These are phyloP conservation scores for Kodamaea fungicola DNA, from an alignment of 1,139 yeast species.

Conservation along the genomic window DNA sequence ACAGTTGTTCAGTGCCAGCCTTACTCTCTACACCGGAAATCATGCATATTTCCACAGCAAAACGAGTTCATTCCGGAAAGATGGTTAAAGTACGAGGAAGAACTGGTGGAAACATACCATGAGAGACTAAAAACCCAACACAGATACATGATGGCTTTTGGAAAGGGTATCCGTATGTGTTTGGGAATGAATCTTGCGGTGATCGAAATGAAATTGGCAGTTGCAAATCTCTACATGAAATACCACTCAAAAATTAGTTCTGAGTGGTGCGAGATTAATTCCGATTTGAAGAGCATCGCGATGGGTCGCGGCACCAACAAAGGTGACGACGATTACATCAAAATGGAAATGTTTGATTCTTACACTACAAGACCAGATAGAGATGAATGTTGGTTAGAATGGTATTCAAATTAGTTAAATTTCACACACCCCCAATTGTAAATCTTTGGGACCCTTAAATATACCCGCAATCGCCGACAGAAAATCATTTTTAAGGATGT, in stretches of 20 bases:
- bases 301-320: constrained; percentile 8
- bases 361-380: constrained; percentile 50
- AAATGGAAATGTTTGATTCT: constrained; percentile 51
- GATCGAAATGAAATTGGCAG: constrained; percentile 59
- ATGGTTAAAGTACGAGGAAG: constrained; percentile 47
- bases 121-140: constrained; percentile 44
- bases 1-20: constrained; percentile 65
- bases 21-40: constrained; percentile 57
- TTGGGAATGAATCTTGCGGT: constrained; percentile 68
- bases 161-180: constrained; percentile 75
- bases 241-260: constrained; percentile 34
- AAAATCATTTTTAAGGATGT: constrained; percentile 20
- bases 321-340: constrained; percentile 33
- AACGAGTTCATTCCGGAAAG: constrained; percentile 55
- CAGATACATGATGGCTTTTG: constrained; percentile 63
- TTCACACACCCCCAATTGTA: no score
- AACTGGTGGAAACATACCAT: constrained; percentile 29
- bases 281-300: constrained; percentile 4
- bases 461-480: no score
- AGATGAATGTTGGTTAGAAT: constrained; percentile 52
- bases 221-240: constrained; percentile 53
- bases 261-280: constrained; percentile 42
- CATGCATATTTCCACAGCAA: constrained; percentile 48
- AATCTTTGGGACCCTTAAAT: no score
- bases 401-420: constrained; percentile 19